Evolutionary conservation across 805 yeast genomes (phyloP).

Genomic region (Zygosaccharomyces lentus): DNA sequence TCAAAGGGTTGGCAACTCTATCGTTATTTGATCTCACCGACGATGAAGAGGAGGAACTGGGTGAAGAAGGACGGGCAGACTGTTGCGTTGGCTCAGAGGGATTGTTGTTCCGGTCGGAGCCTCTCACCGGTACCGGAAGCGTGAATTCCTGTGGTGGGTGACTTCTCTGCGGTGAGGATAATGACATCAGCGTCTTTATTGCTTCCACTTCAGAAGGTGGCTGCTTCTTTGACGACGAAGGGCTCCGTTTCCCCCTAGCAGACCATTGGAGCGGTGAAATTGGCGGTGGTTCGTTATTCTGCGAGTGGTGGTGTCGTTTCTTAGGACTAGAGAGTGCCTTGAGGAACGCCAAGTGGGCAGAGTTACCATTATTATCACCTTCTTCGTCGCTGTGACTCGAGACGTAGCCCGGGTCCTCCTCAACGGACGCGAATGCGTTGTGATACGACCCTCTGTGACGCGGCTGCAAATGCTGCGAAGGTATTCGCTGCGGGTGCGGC

Average conservation of each 20-base stretch:
- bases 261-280: constrained; percentile 16
- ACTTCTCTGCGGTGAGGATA: constrained; percentile 36
- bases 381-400: constrained; percentile 18
- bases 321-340: constrained; percentile 38
- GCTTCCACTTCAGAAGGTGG: constrained; percentile 39
- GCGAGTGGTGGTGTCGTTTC: constrained; percentile 15
- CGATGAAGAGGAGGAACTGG: constrained; percentile 16
- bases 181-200: constrained; percentile 40
- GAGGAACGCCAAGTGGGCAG: constrained; percentile 40
- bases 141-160: constrained; percentile 17
- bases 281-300: constrained; percentile 5
- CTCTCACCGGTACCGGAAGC: constrained; percentile 11
- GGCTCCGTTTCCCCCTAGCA: constrained; percentile 5
- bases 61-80: constrained; percentile 10
- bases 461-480: constrained; percentile 5
- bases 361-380: constrained; percentile 29
- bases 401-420: constrained; percentile 9
- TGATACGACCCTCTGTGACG: constrained; percentile 11
- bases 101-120: neutral
- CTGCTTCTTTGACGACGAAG: constrained; percentile 7
- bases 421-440: constrained; percentile 14
- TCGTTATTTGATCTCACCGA: constrained; percentile 6
- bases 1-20: neutral
- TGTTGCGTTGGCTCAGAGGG: neutral
- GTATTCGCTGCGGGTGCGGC: constrained; percentile 11